Evolutionary conservation across 495 filamentous ascomycete genomes (phyloP).

Genomic region (Penicillium taxi): DNA sequence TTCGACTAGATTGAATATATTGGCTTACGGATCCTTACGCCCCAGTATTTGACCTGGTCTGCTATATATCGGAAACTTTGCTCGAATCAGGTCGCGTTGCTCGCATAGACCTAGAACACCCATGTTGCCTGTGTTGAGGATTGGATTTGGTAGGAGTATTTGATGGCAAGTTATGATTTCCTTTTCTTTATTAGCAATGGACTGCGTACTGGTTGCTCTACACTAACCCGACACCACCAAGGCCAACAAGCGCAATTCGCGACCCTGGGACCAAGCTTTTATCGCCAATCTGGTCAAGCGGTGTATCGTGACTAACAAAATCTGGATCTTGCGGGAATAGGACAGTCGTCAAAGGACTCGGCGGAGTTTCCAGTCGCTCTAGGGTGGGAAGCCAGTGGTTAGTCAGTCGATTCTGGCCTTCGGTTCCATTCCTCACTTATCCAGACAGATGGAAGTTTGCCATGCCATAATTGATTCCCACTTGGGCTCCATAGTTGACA

Average conservation of each 20-base stretch:
- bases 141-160: constrained; percentile 30
- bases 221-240: constrained; percentile 29
- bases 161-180: constrained; percentile 33
- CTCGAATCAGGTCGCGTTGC: constrained; percentile 30
- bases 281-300: constrained; percentile 19
- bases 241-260: constrained; percentile 19
- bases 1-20: constrained; percentile 33
- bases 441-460: not conserved
- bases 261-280: constrained; percentile 18
- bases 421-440: no score
- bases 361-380: constrained; percentile 14
- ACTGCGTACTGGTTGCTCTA: no score
- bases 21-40: constrained; percentile 27
- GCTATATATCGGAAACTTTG: constrained; percentile 35
- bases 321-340: constrained; percentile 28
- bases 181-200: no score
- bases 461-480: constrained; percentile 3
- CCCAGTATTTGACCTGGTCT: constrained; percentile 26
- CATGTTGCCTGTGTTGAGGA: constrained; percentile 30
- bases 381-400: no score
- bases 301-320: constrained; percentile 23
- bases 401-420: not conserved
- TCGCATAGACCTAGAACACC: constrained; percentile 46
- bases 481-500: constrained; percentile 1
- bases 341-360: constrained; percentile 15